These are phyloP conservation scores for Dactylellina parvicollis DNA, from an alignment of 2,329 filamentous ascomycete genomes.

Conservation along the genomic window DNA sequence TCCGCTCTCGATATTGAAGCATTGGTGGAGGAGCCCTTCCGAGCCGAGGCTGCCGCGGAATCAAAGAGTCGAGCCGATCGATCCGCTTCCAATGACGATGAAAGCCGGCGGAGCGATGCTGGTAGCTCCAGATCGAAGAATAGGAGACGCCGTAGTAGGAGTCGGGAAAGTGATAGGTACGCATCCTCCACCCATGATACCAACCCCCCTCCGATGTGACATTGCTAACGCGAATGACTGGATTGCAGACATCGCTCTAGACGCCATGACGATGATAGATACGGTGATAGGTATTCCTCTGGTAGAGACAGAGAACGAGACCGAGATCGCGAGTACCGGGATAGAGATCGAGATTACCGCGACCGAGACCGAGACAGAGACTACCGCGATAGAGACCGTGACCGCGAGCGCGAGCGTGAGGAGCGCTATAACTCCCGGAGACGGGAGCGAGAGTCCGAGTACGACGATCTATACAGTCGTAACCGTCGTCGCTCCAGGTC, in stretches of 20 bases:
- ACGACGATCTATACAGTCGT: constrained; percentile 63
- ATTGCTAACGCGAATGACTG: constrained; percentile 1
- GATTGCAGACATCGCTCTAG: constrained; percentile 43
- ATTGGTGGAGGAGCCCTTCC: constrained; percentile 48
- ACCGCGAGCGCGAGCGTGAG: constrained; percentile 74
- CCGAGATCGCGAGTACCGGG: constrained; percentile 69
- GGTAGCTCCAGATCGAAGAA: constrained; percentile 47
- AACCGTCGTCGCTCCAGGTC: constrained; percentile 66
- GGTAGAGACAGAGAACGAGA: constrained; percentile 67
- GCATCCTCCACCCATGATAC: background rate
- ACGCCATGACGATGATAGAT: constrained; percentile 59
- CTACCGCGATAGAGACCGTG: constrained; percentile 73
- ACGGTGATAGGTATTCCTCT: constrained; percentile 70
- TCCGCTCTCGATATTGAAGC: constrained; percentile 52
- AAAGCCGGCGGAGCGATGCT: constrained; percentile 48
- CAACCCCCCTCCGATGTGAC: background rate
- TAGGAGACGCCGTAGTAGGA: constrained; percentile 45
- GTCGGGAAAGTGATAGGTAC: constrained; percentile 52
- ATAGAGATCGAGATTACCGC: constrained; percentile 67
- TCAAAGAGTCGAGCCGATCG: constrained; percentile 49
- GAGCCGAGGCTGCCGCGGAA: constrained; percentile 40
- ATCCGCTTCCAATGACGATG: constrained; percentile 42
- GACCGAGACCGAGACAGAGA: constrained; percentile 65
- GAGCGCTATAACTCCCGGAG: constrained; percentile 80
- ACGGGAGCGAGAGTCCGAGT: constrained; percentile 71